Conservation (phyloP, 371 early-diverging fungal genomes). For the Mortierella sp. region DNA sequence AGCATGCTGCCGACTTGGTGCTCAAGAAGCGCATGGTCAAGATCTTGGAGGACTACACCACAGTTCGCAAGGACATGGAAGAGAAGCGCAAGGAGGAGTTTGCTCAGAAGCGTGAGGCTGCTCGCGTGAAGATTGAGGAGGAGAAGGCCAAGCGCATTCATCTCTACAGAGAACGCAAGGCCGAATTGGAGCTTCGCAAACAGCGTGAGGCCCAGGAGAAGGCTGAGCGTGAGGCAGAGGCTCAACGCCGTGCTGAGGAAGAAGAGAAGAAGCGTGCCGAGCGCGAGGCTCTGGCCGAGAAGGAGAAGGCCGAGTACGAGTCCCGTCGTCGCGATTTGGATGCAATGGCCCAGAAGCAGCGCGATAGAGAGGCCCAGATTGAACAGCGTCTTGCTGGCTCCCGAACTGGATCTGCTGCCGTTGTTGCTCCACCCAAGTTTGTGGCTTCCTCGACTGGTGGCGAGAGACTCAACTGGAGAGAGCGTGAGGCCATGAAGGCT, state of each 20-base stretch:
- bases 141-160: constrained; percentile 78
- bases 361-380: constrained; percentile 50
- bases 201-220: constrained; percentile 56
- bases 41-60: constrained; percentile 83
- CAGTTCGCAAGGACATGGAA: constrained; percentile 69
- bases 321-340: constrained; percentile 42
- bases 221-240: constrained; percentile 57
- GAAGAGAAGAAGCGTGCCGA: constrained; percentile 45
- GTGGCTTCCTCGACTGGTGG: constrained; percentile 37
- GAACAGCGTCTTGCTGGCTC: constrained; percentile 35
- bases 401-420: constrained; percentile 38
- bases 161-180: constrained; percentile 63
- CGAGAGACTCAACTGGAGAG: constrained; percentile 50
- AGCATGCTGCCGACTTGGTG: constrained; percentile 79
- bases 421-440: constrained; percentile 35
- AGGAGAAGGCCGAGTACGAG: constrained; percentile 47
- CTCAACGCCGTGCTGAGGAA: constrained; percentile 40
- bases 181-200: constrained; percentile 58
- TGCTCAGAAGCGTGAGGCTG: constrained; percentile 63
- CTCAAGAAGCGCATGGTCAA: constrained; percentile 82
- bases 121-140: constrained; percentile 68
- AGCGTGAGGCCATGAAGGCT: constrained; percentile 41
- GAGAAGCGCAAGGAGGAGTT: constrained; percentile 61
- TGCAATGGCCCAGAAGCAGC: constrained; percentile 41
- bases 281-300: constrained; percentile 39